Evolutionary conservation across 768 basidiomycete species (phyloP).

Genomic region (Xerocomellus dryophilus): DNA sequence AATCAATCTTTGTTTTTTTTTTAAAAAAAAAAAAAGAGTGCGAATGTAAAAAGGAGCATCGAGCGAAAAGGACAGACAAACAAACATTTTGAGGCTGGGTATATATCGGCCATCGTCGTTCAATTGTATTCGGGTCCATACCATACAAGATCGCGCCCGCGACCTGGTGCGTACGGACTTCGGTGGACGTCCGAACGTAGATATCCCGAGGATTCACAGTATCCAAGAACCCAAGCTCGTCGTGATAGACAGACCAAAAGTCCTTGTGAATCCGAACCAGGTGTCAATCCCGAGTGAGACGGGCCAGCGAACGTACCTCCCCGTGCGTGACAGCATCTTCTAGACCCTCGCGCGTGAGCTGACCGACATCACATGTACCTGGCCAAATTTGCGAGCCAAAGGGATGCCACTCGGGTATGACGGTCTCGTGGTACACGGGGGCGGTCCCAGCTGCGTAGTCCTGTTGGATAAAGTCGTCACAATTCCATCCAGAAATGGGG

Average conservation of each 20-base stretch:
- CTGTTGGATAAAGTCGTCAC: conserved; percentile 36
- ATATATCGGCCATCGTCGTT: conserved; percentile 37
- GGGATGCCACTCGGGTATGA: conserved; percentile 41
- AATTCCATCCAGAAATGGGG: conserved; percentile 39
- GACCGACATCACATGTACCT: conserved; percentile 48
- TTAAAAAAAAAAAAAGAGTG: background rate
- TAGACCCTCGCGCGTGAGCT: conserved; percentile 44
- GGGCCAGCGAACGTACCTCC: conserved; percentile 20
- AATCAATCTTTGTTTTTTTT: conserved; percentile 39
- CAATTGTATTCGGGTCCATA: conserved; percentile 38
- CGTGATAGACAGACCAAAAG: conserved; percentile 44
- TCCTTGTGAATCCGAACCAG: conserved; percentile 33
- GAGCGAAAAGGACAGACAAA: background rate
- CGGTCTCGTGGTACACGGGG: conserved; percentile 39
- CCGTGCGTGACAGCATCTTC: conserved; percentile 44
- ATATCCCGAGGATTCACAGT: conserved; percentile 36
- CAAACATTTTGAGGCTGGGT: conserved; percentile 43
- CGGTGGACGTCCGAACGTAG: conserved; percentile 43
- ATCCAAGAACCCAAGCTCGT: conserved; percentile 36
- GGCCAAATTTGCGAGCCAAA: conserved; percentile 44
- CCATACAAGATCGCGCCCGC: conserved; percentile 44
- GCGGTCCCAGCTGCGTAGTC: conserved; percentile 39
- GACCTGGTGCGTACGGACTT: conserved; percentile 47
- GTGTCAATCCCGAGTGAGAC: background rate
- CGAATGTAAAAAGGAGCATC: background rate